phyloP scores from a whole-genome alignment of 345 rosid species.

The Tarenaya hassleriana region DNA sequence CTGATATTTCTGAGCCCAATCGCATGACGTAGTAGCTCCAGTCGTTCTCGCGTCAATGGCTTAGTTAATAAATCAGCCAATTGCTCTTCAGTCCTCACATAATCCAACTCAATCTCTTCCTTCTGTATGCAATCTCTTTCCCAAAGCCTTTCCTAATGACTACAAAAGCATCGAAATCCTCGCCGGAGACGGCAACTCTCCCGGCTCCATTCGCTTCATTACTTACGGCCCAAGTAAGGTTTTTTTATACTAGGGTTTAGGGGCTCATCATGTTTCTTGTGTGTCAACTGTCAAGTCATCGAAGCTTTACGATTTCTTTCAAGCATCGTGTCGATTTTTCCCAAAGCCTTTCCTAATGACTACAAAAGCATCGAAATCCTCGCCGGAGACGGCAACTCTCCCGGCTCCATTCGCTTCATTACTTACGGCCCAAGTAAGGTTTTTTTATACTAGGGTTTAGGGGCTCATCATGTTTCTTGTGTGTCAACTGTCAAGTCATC shows the following conservation, averaged over 20 bases:
- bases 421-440: conserved; percentile 60
- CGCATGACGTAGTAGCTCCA: no score
- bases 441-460: not conserved
- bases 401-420: conserved; percentile 69
- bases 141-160: conserved; percentile 60
- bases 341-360: conserved; percentile 60
- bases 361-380: conserved; percentile 77
- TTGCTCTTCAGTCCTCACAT: no score
- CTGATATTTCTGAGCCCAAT: no score
- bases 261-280: not conserved
- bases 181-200: conserved; percentile 74
- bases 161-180: conserved; percentile 77
- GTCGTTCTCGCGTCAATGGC: no score
- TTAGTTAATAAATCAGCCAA: no score
- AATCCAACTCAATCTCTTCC: no score
- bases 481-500: not conserved
- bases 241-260: not conserved
- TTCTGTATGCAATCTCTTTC: no score
- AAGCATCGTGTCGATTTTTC: conserved; percentile 37
- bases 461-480: not conserved
- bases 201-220: conserved; percentile 69
- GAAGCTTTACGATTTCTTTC: no score
- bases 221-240: conserved; percentile 60
- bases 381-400: conserved; percentile 74
- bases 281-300: not conserved